Conservation (phyloP, 2,329 filamentous ascomycete species). For the Nothophaeocryptopus gaeumannii region DNA sequence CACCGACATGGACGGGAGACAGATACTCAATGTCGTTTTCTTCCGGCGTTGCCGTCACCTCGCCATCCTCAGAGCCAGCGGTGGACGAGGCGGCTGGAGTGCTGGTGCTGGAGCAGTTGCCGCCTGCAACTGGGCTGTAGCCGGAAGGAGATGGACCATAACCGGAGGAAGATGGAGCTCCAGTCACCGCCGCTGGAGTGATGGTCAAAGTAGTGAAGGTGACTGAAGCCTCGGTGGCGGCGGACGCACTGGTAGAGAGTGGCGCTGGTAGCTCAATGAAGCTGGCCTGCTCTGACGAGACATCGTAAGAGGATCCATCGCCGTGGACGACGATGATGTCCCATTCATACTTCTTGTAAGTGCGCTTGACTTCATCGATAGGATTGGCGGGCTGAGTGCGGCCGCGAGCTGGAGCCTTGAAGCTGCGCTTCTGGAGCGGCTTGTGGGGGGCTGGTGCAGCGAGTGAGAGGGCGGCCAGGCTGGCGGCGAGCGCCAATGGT, state of each 20-base stretch:
- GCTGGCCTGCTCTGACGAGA: neutral
- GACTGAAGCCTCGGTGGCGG: neutral
- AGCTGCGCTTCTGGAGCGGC: slow-evolving; percentile 13
- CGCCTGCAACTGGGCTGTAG: neutral
- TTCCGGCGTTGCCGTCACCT: slow-evolving; percentile 63
- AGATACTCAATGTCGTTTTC: slow-evolving; percentile 68
- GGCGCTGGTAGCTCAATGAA: slow-evolving; percentile 1
- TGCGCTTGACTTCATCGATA: slow-evolving; percentile 60
- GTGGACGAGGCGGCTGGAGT: slow-evolving; percentile 15
- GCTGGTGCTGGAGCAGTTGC: slow-evolving; percentile 9
- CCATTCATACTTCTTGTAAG: slow-evolving; percentile 64
- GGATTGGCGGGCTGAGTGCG: slow-evolving; percentile 58
- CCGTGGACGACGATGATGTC: slow-evolving; percentile 21
- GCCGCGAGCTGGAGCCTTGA: slow-evolving; percentile 43
- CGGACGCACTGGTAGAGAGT: neutral
- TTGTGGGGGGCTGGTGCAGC: slow-evolving; percentile 43
- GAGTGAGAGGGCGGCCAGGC: slow-evolving; percentile 44
- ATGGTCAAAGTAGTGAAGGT: slow-evolving; percentile 5
- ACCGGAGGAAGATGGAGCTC: slow-evolving; percentile 3
- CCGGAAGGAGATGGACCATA: slow-evolving; percentile 2
- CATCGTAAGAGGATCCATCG: neutral
- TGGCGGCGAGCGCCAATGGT: neutral
- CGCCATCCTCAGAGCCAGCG: slow-evolving; percentile 24
- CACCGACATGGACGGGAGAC: slow-evolving; percentile 66
- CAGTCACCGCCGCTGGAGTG: neutral